Evolutionary conservation across 2,329 filamentous ascomycete genomes (phyloP), one percentile per base, ranked within the genome.

Genomic region (Cladosporium sphaerospermum): DNA sequence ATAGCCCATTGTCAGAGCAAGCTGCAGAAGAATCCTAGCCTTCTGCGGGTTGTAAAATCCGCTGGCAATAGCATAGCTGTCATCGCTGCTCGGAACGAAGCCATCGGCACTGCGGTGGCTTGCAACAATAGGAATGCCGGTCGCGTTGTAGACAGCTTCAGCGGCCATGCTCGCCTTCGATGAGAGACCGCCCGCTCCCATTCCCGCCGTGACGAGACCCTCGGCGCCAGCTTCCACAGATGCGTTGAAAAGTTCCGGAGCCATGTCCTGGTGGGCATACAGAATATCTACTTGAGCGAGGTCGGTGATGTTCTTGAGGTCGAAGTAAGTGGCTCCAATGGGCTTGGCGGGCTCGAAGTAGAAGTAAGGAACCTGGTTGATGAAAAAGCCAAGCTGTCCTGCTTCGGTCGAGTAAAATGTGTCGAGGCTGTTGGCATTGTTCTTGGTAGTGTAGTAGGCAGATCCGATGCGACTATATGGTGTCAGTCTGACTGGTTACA

Each of bases 351-450:
- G 72, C 9, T 73, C 72, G 60, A 75, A 84, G 71, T 78, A 85
- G 71, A 83, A 85, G 60, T 78, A 75, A 0, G 82, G 80, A 36
- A 76, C 71, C 54, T 81, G 73, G 59, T 81, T 76, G 61, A 82
- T 73, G 63, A 85, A 78, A 53, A 74, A 72, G 34, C 82, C 82
- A 0, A 85, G 70, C 55, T 76, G 76, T 2, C 81, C 79, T 58
- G 74, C 73, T 67, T 85, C 82, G 11, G 69, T 70, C 1, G 77
- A 74, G 62, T 75, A 77, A 73, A 85, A 85, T 7, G 81, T 82
- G 61, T 85, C 82, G 45, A 84, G 71, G 2, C 77, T 73, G 67
- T 85, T 84, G 46, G 81, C 80, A 60, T 84, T 79, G 32, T 76
- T 80, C 69, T 85, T 85, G 49, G 78, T 79, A 3, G 72, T 78